Percentiles rank a stretch among this genome's conserved stretches.
Conservation (phyloP, 495 filamentous ascomycete species). For the Penicillium malachiteum region DNA sequence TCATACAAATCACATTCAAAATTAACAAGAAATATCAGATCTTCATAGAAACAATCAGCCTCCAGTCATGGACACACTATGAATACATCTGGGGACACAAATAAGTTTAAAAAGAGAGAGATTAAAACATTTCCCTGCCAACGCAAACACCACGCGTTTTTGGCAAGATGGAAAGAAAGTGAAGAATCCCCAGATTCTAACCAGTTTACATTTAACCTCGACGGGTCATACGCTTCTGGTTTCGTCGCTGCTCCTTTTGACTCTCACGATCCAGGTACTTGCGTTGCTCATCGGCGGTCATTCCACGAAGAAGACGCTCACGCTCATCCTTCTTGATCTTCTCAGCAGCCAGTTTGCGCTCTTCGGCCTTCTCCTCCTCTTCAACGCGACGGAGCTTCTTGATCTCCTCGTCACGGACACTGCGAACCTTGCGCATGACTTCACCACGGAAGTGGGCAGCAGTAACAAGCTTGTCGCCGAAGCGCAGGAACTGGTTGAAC, state of each 20-base stretch:
- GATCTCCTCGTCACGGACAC: conserved; percentile 77
- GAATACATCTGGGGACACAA: conserved; percentile 25
- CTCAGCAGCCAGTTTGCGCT: conserved; percentile 73
- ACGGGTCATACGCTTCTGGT: conserved; percentile 65
- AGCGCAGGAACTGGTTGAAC: conserved; percentile 78
- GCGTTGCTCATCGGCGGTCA: conserved; percentile 92
- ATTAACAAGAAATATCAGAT: conserved; percentile 11
- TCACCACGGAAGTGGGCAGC: conserved; percentile 84
- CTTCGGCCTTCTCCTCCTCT: conserved; percentile 94
- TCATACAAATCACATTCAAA: not conserved
- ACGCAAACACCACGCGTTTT: not conserved
- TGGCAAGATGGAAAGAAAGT: conserved; percentile 15
- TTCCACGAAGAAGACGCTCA: conserved; percentile 74
- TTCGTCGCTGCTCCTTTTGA: conserved; percentile 74
- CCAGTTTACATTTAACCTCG: conserved; percentile 28
- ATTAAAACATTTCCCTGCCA: conserved; percentile 24
- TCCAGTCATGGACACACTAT: conserved; percentile 12
- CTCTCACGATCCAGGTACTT: conserved; percentile 91
- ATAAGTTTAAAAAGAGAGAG: conserved; percentile 24
- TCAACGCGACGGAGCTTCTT: conserved; percentile 75
- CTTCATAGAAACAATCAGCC: conserved; percentile 1
- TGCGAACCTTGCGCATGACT: conserved; percentile 78
- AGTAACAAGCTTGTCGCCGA: conserved; percentile 76
- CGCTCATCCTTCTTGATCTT: conserved; percentile 89
- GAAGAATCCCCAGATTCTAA: conserved; percentile 12